Conservation (phyloP, 306 rosid genomes). For the Lupinus albus region DNA sequence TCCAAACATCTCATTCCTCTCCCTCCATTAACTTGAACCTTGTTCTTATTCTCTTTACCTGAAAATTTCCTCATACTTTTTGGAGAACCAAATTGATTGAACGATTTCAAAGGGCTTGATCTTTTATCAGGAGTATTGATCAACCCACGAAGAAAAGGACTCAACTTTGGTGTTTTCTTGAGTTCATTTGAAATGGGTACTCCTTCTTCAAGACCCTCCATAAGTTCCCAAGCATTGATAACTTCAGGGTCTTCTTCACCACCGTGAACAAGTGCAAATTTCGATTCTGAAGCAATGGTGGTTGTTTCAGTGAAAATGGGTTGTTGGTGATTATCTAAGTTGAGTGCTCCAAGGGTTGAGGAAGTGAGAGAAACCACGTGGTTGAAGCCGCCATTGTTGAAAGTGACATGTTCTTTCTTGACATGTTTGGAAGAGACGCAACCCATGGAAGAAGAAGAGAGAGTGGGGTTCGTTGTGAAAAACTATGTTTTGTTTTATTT, state of each 20-base stretch:
- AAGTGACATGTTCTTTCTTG: conserved; percentile 50
- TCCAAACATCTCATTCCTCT: conserved; percentile 43
- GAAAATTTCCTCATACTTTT: conserved; percentile 47
- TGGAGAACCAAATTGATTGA: conserved; percentile 77
- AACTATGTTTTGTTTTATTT: not conserved
- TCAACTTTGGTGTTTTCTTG: conserved; percentile 72
- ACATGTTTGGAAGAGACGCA: conserved; percentile 84
- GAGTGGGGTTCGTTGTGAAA: conserved; percentile 25
- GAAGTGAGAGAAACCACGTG: conserved; percentile 95
- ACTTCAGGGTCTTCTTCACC: conserved; percentile 53
- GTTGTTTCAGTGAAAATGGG: not conserved
- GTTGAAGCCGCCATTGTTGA: conserved; percentile 61
- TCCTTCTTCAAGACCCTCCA: conserved; percentile 93
- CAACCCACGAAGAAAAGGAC: conserved; percentile 70
- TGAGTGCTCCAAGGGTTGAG: conserved; percentile 78
- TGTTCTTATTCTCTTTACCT: conserved; percentile 88
- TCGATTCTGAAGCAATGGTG: conserved; percentile 39
- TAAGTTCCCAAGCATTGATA: conserved; percentile 92
- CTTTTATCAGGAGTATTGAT: conserved; percentile 46
- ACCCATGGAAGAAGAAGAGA: conserved; percentile 61
- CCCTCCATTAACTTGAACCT: conserved; percentile 49
- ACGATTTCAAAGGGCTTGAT: conserved; percentile 69
- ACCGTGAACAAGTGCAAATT: conserved; percentile 44
- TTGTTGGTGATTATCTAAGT: conserved; percentile 50
- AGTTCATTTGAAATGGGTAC: conserved; percentile 51